Evolutionary conservation across 768 basidiomycete genomes (phyloP).

Genomic region (Rhodosporidiobolus odoratus): DNA sequence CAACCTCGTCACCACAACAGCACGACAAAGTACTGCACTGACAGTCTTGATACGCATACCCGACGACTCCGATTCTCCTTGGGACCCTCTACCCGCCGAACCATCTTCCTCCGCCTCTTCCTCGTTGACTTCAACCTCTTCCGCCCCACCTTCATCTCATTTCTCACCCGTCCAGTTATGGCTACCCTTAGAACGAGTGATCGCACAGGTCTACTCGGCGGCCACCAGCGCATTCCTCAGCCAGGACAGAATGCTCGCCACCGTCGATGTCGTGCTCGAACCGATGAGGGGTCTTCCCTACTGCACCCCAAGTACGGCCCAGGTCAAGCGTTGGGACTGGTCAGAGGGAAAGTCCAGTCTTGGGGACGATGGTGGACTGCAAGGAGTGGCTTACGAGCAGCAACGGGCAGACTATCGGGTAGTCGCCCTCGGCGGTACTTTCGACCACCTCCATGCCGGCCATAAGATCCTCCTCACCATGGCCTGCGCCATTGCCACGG

Average conservation of each 20-base stretch:
- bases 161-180: constrained; percentile 11
- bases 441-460: constrained; percentile 94
- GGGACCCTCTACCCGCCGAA: not conserved
- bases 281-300: constrained; percentile 1
- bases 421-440: constrained; percentile 87
- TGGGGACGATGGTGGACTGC: not conserved
- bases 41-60: constrained; percentile 4
- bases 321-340: constrained; percentile 7
- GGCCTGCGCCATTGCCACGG: constrained; percentile 70
- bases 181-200: constrained; percentile 18
- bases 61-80: not conserved
- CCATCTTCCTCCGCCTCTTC: not conserved
- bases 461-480: constrained; percentile 95
- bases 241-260: not conserved
- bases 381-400: not conserved
- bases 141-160: constrained; percentile 10
- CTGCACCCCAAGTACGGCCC: not conserved
- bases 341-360: not conserved
- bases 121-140: not conserved
- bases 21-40: not conserved
- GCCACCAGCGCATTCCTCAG: constrained; percentile 12
- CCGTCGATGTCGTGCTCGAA: constrained; percentile 29
- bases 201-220: constrained; percentile 13
- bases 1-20: not conserved
- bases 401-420: constrained; percentile 46